phyloP scores from a whole-genome alignment of 2,329 filamentous ascomycete genomes.

The Amauroascus verrucosus region DNA sequence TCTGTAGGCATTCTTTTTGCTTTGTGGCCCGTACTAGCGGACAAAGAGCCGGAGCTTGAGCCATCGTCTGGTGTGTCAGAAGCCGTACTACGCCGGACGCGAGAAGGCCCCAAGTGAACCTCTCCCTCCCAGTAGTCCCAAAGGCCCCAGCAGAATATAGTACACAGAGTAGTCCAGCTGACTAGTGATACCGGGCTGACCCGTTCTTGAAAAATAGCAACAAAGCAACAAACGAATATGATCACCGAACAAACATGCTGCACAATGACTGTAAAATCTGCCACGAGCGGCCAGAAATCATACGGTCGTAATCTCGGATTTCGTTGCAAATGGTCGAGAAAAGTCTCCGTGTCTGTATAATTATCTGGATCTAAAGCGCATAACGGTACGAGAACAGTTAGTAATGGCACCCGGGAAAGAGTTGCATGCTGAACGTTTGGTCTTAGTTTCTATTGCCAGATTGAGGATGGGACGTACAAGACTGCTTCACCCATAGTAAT shows the following conservation, averaged over 20 bases:
- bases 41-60: constrained; percentile 32
- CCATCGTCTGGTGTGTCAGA: constrained; percentile 25
- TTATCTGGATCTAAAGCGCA: constrained; percentile 79
- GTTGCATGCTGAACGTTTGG: not conserved
- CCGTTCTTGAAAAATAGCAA: constrained; percentile 75
- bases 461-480: constrained; percentile 65
- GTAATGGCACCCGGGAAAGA: not conserved
- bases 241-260: constrained; percentile 93
- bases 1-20: constrained; percentile 27
- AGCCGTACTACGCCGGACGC: not conserved
- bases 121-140: constrained; percentile 86
- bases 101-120: constrained; percentile 45
- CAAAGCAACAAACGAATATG: constrained; percentile 90
- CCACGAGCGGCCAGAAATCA: constrained; percentile 94
- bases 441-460: constrained; percentile 30
- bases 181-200: constrained; percentile 87
- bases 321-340: constrained; percentile 87
- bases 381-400: too few relatives aligned
- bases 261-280: constrained; percentile 90
- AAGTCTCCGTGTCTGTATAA: constrained; percentile 93
- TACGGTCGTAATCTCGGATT: constrained; percentile 91
- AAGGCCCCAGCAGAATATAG: constrained; percentile 75
- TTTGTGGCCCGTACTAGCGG: not conserved
- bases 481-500: constrained; percentile 94
- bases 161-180: constrained; percentile 70